Evolutionary conservation across 352 stramenopile species (phyloP), one percentile per base, ranked within the genome.

Genomic region (Lagenidium giganteum): DNA sequence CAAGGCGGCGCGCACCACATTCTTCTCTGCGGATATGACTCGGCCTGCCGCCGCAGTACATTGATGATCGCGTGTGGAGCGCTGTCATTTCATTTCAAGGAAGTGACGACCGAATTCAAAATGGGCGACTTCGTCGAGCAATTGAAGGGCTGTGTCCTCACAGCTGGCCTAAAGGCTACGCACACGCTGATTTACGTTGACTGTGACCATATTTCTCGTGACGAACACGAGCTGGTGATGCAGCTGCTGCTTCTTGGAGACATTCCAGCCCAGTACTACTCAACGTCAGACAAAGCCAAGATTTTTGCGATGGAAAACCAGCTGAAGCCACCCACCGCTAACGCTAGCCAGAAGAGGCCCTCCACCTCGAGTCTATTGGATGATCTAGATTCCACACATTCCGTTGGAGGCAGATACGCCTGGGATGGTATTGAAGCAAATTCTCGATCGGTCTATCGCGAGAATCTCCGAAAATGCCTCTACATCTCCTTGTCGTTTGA

Each of bases 161-260:
- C 79, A 3, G 56, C 67, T 3, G 76, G 68, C 11, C 53, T 80
- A 1, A 77, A 70, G 27, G 57, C 64, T 3, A 67, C 57, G 2
- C 59, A 81, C 30, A 82, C 66, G 0, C 40, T 86, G 23, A 22
- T 88, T 9, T 88, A 74, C 34, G 41, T 64, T 4, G 72, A 82
- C 11, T 78, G 69, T 13, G 70, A 84, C n/a, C 58, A 79, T 22
- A 36, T 88, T 3, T 48, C 49, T 6, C 4, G 11, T 2, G 55
- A 59, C 5, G 65, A 78, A n/a, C 44, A 65, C 3, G 49, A 51
- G 5, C 23, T 83, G 23, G 17, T 80, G 1, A 36, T 80, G 21
- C 55, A 82, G 21, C 40, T 81, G 4, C 47, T 83, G 24, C 42
- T 56, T 5, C 63, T 75, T 23, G 53, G 61, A 14, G 72, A 83